Conservation (phyloP, 495 filamentous ascomycete species). For the Tuber melanosporum region DNA sequence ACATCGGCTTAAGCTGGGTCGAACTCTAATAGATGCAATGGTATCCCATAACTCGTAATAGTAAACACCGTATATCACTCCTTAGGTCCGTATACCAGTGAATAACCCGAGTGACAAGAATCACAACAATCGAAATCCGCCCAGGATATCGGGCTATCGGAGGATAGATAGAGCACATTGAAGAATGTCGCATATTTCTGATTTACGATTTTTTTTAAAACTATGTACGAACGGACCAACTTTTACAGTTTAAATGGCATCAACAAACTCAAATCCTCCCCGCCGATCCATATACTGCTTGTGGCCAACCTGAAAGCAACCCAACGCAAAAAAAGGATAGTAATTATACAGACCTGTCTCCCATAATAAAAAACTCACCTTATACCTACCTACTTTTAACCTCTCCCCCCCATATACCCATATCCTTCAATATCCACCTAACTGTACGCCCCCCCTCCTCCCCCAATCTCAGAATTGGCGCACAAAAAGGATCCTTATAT, state of each 20-base stretch:
- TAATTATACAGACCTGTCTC: background rate
- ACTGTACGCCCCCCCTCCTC: background rate
- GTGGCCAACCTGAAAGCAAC: background rate
- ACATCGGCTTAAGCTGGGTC: background rate
- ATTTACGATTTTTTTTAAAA: background rate
- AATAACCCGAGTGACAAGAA: background rate
- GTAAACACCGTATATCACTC: background rate
- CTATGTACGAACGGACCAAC: background rate
- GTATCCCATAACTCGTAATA: background rate
- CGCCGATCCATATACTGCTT: background rate
- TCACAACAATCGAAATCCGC: background rate
- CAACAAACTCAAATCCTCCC: background rate
- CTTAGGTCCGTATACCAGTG: background rate
- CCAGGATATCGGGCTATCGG: background rate
- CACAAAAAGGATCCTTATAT: background rate
- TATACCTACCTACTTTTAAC: background rate
- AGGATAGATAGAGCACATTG: background rate
- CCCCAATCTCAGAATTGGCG: background rate
- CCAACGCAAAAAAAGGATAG: background rate
- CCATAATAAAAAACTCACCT: background rate
- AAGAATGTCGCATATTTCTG: background rate
- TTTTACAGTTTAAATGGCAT: conserved; percentile 1
- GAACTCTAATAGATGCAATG: background rate
- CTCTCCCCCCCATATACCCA: background rate
- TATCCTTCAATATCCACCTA: background rate